Evolutionary conservation across 1,284 basidiomycete genomes (phyloP).

Genomic region (Xerocomus minutiporus): DNA sequence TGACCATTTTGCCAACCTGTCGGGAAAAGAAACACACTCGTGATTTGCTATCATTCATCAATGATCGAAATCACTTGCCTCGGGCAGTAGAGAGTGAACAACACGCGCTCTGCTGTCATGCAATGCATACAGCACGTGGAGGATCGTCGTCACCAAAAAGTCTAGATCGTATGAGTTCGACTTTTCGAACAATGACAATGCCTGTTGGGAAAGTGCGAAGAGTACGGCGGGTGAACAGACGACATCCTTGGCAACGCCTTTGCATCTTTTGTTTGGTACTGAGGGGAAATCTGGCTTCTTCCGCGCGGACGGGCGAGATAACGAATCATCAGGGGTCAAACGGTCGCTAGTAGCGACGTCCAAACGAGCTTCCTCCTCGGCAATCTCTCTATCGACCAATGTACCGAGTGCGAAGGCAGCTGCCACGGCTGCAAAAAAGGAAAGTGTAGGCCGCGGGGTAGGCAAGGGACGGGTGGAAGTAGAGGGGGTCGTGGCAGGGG

Average conservation of each 20-base stretch:
- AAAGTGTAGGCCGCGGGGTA: constrained; percentile 41
- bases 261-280: constrained; percentile 23
- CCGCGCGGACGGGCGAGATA: constrained; percentile 20
- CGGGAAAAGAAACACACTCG: background rate
- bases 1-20: constrained; percentile 65
- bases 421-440: constrained; percentile 55
- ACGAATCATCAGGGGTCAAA: constrained; percentile 21
- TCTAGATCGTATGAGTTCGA: constrained; percentile 44
- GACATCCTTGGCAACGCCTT: constrained; percentile 26
- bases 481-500: constrained; percentile 8
- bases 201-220: constrained; percentile 45
- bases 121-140: constrained; percentile 52
- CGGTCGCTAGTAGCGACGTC: constrained; percentile 21
- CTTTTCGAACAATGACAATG: constrained; percentile 40
- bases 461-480: constrained; percentile 8
- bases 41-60: constrained; percentile 26
- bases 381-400: constrained; percentile 33
- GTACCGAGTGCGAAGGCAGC: constrained; percentile 56
- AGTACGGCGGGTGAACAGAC: constrained; percentile 35
- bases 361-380: constrained; percentile 28
- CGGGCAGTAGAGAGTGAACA: constrained; percentile 33
- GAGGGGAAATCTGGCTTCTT: constrained; percentile 24
- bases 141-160: constrained; percentile 46
- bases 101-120: constrained; percentile 46
- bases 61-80: constrained; percentile 29